Evolutionary conservation across 257 asterid species (phyloP).

Genomic region (Buddleja alternifolia): DNA sequence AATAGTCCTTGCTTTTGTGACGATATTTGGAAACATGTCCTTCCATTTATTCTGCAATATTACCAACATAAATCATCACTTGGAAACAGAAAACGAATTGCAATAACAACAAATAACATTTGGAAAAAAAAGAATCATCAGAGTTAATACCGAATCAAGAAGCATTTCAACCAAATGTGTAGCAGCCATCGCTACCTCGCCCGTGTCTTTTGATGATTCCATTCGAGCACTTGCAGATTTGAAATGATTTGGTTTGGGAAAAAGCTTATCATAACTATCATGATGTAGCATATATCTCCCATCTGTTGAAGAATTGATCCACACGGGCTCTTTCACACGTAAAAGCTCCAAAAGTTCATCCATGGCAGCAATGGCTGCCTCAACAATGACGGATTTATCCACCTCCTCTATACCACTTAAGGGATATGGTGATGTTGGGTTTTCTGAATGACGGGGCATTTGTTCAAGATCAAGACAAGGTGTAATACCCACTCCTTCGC

Average conservation of each 20-base stretch:
- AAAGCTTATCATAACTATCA: conserved; percentile 58
- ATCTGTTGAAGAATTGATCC: conserved; percentile 48
- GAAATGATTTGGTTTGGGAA: conserved; percentile 41
- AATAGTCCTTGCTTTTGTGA: conserved; percentile 50
- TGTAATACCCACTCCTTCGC: conserved; percentile 30
- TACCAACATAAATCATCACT: conserved; percentile 1
- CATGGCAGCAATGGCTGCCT: conserved; percentile 47
- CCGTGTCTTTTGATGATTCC: conserved; percentile 77
- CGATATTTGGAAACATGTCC: conserved; percentile 64
- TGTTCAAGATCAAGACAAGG: conserved; percentile 25
- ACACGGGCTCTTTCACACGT: conserved; percentile 57
- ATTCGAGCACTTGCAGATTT: conserved; percentile 46
- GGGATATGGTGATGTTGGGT: conserved; percentile 8
- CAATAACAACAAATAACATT: background rate
- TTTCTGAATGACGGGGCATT: conserved; percentile 25
- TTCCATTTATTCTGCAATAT: conserved; percentile 60
- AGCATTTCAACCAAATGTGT: conserved; percentile 55
- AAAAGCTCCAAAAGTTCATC: conserved; percentile 62
- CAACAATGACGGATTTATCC: conserved; percentile 44
- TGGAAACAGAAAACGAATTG: background rate
- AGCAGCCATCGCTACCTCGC: conserved; percentile 56
- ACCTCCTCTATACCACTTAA: conserved; percentile 31
- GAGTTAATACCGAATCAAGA: conserved; percentile 51
- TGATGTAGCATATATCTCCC: conserved; percentile 49
- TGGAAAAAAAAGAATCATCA: background rate